These are phyloP conservation scores for Bertia moriformis DNA, from an alignment of 2,329 filamentous ascomycete genomes.

Conservation along the genomic window DNA sequence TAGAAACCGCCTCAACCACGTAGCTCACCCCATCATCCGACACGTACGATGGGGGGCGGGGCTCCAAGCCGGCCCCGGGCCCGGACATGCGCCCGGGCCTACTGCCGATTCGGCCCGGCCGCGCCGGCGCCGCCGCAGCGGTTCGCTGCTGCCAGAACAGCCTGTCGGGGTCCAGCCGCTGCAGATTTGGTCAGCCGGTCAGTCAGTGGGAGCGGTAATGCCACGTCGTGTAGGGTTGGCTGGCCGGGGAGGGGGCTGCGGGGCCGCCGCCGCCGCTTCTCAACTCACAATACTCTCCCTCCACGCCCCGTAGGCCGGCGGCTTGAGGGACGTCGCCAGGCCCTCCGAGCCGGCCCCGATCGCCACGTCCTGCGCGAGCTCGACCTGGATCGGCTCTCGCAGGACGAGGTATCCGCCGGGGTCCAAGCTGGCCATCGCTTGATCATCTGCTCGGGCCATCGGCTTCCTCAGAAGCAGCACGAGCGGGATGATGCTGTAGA, in stretches of 20 bases:
- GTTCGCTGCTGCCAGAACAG: slow-evolving; percentile 35
- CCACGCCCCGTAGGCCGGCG: slow-evolving; percentile 44
- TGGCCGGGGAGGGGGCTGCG: too few species aligned
- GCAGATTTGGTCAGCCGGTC: background rate
- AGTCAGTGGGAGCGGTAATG: too few species aligned
- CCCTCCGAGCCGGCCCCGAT: slow-evolving; percentile 9
- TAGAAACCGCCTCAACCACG: slow-evolving; percentile 22
- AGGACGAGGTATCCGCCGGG: slow-evolving; percentile 27
- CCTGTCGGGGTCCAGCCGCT: slow-evolving; percentile 36
- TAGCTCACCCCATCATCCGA: slow-evolving; percentile 31
- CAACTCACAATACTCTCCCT: slow-evolving; percentile 32
- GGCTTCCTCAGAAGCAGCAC: too few species aligned
- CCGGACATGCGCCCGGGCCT: too few species aligned
- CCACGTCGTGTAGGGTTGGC: too few species aligned
- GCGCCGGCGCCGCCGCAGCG: slow-evolving; percentile 1
- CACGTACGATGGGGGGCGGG: slow-evolving; percentile 31
- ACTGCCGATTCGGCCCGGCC: too few species aligned
- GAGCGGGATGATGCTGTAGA: too few species aligned
- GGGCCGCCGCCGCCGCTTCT: too few species aligned
- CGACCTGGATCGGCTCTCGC: slow-evolving; percentile 33
- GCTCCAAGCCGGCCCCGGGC: slow-evolving; percentile 10
- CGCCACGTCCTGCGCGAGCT: slow-evolving; percentile 31
- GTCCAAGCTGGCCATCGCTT: slow-evolving; percentile 9
- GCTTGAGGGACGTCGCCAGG: slow-evolving; percentile 21
- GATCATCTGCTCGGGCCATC: slow-evolving; percentile 10